Percentiles rank a stretch among this genome's conserved stretches.
Evolutionary conservation across 805 yeast genomes (phyloP).

Genomic region (Ogataea zsoltii): DNA sequence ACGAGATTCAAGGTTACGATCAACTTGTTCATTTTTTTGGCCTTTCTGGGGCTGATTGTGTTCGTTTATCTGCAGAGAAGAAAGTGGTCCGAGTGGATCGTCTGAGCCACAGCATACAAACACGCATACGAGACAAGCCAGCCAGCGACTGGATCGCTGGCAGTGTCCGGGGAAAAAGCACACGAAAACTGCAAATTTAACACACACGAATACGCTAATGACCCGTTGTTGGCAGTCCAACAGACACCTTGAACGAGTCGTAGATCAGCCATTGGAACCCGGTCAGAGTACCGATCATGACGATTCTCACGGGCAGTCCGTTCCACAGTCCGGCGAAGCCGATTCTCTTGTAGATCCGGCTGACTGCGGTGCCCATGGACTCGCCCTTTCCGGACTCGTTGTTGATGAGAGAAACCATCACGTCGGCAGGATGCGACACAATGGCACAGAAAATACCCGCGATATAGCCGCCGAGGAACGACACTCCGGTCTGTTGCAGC

Average conservation of each 20-base stretch:
- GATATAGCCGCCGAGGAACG: constrained; percentile 92
- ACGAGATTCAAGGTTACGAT: constrained; percentile 13
- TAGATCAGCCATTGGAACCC: constrained; percentile 97
- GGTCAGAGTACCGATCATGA: constrained; percentile 96
- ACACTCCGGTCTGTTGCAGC: constrained; percentile 87
- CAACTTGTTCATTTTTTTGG: constrained; percentile 20
- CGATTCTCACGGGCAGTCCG: constrained; percentile 89
- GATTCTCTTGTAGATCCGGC: constrained; percentile 75
- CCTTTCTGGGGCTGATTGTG: constrained; percentile 28
- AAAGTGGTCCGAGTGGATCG: constrained; percentile 31
- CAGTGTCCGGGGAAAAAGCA: too few relatives aligned
- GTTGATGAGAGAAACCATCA: constrained; percentile 92
- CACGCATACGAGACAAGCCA: too few relatives aligned
- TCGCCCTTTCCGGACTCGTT: constrained; percentile 67
- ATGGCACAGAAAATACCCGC: constrained; percentile 97
- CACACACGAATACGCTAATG: constrained; percentile 17
- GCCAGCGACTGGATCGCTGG: neutral
- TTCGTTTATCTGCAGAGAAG: constrained; percentile 32
- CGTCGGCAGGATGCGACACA: constrained; percentile 99
- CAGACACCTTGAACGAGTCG: constrained; percentile 92
- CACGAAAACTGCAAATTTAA: too few relatives aligned
- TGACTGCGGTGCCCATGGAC: constrained; percentile 62
- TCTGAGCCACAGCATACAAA: neutral
- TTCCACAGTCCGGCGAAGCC: constrained; percentile 95
- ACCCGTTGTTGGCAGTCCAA: constrained; percentile 96